phyloP scores from a whole-genome alignment of 805 yeast species.

The Starmera dryadoides region DNA sequence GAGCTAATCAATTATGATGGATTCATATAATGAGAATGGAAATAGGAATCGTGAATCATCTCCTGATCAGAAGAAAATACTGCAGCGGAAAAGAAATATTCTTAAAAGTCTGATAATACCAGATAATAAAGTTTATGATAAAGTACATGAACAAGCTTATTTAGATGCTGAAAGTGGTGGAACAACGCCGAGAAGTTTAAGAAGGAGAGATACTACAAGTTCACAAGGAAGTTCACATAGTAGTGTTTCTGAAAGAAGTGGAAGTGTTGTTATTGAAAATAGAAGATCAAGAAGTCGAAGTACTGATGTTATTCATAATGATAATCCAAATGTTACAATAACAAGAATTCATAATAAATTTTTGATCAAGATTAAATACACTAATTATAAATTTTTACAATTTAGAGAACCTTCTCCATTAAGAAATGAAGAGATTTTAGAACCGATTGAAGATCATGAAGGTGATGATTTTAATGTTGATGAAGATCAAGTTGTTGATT shows the following conservation, averaged over 20 bases:
- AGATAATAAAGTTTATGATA: constrained; percentile 30
- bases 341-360: constrained; percentile 12
- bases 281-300: background rate
- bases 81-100: constrained; percentile 13
- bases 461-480: constrained; percentile 18
- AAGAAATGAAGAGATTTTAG: constrained; percentile 8
- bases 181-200: constrained; percentile 5
- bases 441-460: constrained; percentile 15
- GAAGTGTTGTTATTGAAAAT: background rate
- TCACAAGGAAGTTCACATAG: background rate
- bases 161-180: constrained; percentile 12
- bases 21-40: no score
- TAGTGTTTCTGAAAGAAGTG: background rate
- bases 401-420: constrained; percentile 20
- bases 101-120: constrained; percentile 28
- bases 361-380: constrained; percentile 15
- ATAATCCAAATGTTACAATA: constrained; percentile 19
- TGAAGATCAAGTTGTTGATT: constrained; percentile 7
- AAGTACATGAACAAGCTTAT: constrained; percentile 25
- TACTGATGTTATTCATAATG: constrained; percentile 10
- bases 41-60: constrained; percentile 2
- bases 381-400: constrained; percentile 12
- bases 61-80: constrained; percentile 9
- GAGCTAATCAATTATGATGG: no score
- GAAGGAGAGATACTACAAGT: constrained; percentile 9